These are phyloP conservation scores for Tagetes patula DNA, from an alignment of 129 eudicot genomes.

Conservation along the genomic window DNA sequence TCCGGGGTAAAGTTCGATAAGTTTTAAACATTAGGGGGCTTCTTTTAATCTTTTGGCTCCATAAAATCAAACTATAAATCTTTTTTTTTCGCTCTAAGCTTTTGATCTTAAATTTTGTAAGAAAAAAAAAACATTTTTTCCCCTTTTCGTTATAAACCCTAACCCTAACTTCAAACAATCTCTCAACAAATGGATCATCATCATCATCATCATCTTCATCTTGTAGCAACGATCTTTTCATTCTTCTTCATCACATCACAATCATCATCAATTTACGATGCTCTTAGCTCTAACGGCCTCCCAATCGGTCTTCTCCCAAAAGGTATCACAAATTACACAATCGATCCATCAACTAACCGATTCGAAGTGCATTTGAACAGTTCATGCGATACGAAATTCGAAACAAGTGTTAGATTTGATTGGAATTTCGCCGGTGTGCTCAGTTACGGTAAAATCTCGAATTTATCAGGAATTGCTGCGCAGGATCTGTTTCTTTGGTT, in stretches of 20 bases:
- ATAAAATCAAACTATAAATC: background rate
- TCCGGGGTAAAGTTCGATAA: background rate
- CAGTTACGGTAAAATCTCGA: slow-evolving; percentile 44
- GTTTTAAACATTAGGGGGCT: background rate
- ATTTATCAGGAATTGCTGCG: slow-evolving; percentile 68
- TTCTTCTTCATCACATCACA: background rate
- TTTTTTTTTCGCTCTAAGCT: slow-evolving; percentile 3
- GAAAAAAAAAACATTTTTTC: background rate
- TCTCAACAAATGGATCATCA: background rate
- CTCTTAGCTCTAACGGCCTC: slow-evolving; percentile 52
- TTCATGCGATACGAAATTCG: slow-evolving; percentile 68
- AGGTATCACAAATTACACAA: slow-evolving; percentile 51
- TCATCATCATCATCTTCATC: background rate
- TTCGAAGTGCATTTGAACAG: slow-evolving; percentile 51
- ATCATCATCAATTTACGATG: slow-evolving; percentile 52
- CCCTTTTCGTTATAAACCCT: slow-evolving; percentile 28
- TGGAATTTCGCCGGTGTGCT: slow-evolving; percentile 53
- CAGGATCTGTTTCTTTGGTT: slow-evolving; percentile 90
- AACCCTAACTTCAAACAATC: slow-evolving; percentile 30
- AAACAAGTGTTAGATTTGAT: slow-evolving; percentile 62
- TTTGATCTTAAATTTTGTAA: background rate
- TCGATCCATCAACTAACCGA: slow-evolving; percentile 46
- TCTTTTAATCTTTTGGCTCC: background rate
- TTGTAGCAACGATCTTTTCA: background rate
- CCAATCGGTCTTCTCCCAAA: slow-evolving; percentile 84